Evolutionary conservation across 2,329 filamentous ascomycete genomes (phyloP).

Genomic region (Blumeriella jaapii): DNA sequence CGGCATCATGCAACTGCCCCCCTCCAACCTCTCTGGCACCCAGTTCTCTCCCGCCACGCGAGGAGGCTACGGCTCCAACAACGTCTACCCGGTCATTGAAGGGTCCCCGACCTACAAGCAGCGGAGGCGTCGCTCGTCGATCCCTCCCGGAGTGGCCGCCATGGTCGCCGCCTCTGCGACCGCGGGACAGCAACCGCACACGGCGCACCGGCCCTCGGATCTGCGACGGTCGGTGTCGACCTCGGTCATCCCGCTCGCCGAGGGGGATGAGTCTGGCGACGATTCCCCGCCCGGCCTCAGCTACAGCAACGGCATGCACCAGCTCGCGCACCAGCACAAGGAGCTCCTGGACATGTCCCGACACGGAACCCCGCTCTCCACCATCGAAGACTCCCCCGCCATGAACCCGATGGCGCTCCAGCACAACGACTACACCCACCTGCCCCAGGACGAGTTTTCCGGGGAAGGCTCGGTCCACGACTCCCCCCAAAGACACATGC

Average conservation of each 20-base stretch:
- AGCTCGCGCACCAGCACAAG: constrained; percentile 58
- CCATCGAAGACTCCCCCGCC: constrained; percentile 70
- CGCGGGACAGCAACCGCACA: constrained; percentile 41
- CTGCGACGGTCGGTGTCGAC: constrained; percentile 81
- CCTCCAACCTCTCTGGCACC: constrained; percentile 68
- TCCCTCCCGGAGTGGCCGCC: constrained; percentile 64
- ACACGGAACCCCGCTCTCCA: constrained; percentile 80
- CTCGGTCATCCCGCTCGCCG: constrained; percentile 71
- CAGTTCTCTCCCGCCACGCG: constrained; percentile 65
- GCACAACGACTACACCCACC: constrained; percentile 55
- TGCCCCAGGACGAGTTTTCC: constrained; percentile 50
- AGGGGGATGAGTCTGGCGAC: constrained; percentile 66
- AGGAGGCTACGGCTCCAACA: constrained; percentile 56
- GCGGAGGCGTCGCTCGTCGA: constrained; percentile 82
- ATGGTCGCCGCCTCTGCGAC: constrained; percentile 52
- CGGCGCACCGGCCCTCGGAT: constrained; percentile 73
- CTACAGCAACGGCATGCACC: constrained; percentile 57
- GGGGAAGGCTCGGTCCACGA: constrained; percentile 48
- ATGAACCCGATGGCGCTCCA: constrained; percentile 59
- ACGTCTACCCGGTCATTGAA: constrained; percentile 92
- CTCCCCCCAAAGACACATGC: constrained; percentile 51
- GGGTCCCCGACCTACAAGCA: constrained; percentile 99
- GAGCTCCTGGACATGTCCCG: constrained; percentile 76
- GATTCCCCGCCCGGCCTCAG: constrained; percentile 70
- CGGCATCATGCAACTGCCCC: constrained; percentile 82